phyloP scores from a whole-genome alignment of 148 eudicot species.

The Rhododendron griersonianum region DNA sequence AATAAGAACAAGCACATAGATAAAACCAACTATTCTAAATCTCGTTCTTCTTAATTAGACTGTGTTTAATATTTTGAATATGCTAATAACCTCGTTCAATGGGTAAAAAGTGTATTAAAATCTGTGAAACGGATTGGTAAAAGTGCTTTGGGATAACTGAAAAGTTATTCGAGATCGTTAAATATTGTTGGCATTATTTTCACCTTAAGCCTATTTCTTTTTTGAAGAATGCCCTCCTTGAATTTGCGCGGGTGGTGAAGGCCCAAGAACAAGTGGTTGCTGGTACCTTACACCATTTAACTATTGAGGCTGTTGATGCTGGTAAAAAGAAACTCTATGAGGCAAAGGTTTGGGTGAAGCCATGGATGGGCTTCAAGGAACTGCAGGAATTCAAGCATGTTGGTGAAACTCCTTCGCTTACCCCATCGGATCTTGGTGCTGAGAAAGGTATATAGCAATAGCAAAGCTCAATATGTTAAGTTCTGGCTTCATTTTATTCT shows the following conservation, averaged over 20 bases:
- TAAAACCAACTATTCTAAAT: neutral
- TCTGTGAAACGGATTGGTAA: neutral
- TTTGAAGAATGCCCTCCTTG: constrained; percentile 68
- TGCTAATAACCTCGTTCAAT: neutral
- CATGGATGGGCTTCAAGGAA: constrained; percentile 87
- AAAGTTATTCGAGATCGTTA: neutral
- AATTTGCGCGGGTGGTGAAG: constrained; percentile 75
- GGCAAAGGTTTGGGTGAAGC: constrained; percentile 94
- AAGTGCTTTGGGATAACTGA: neutral
- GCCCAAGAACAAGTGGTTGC: constrained; percentile 75
- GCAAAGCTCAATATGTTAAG: neutral
- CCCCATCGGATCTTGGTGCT: constrained; percentile 73
- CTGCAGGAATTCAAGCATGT: constrained; percentile 80
- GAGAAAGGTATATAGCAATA: constrained; percentile 40
- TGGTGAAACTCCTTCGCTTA: constrained; percentile 51
- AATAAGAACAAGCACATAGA: neutral
- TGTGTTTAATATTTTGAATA: neutral
- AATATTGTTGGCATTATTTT: neutral
- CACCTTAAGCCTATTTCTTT: neutral
- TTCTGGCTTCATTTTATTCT: neutral
- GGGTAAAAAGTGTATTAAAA: neutral
- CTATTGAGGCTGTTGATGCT: constrained; percentile 71
- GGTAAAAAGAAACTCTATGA: constrained; percentile 75
- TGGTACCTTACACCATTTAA: constrained; percentile 82
- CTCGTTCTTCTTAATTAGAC: neutral